Evolutionary conservation across 495 filamentous ascomycete genomes (phyloP).

Genomic region (Trichodelitschia bisporula): DNA sequence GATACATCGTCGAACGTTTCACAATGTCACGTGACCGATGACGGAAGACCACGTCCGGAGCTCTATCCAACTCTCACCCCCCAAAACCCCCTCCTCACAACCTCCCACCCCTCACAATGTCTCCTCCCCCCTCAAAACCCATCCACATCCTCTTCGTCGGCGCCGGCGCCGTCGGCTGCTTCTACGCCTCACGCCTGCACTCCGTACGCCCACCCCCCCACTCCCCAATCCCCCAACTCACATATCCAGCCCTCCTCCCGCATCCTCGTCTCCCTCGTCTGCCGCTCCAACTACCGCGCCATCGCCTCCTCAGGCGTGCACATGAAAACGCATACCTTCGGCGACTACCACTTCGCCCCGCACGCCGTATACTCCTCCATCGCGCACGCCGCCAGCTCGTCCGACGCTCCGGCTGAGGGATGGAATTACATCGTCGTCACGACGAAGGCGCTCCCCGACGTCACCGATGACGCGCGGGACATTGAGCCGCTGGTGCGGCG

Average conservation of each 20-base stretch:
- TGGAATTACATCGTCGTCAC: conserved; percentile 17
- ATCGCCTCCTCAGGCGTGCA: conserved; percentile 21
- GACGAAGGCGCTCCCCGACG: conserved; percentile 16
- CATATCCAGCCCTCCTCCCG: conserved; percentile 21
- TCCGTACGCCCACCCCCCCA: background rate
- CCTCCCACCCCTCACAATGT: background rate
- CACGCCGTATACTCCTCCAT: background rate
- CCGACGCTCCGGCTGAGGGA: conserved; percentile 14
- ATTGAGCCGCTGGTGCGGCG: conserved; percentile 12
- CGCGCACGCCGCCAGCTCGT: conserved; percentile 15
- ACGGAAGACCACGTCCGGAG: too few species aligned
- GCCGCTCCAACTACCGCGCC: conserved; percentile 28
- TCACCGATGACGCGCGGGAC: conserved; percentile 16
- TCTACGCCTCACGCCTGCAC: conserved; percentile 25
- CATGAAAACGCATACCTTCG: conserved; percentile 26
- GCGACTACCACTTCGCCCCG: conserved; percentile 26
- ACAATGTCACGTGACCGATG: too few species aligned
- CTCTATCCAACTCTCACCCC: background rate
- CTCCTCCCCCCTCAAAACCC: conserved; percentile 2
- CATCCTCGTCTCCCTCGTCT: conserved; percentile 19
- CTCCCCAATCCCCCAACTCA: background rate
- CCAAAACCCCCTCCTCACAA: background rate
- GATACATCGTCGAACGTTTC: too few species aligned
- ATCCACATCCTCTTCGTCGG: conserved; percentile 29
- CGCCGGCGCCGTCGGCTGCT: conserved; percentile 32